A percentile compares a stretch with the other conserved stretches of the same genome.
These are phyloP conservation scores for Sarocladiaceae sp. DNA, from an alignment of 2,329 filamentous ascomycete genomes.

Conservation along the genomic window DNA sequence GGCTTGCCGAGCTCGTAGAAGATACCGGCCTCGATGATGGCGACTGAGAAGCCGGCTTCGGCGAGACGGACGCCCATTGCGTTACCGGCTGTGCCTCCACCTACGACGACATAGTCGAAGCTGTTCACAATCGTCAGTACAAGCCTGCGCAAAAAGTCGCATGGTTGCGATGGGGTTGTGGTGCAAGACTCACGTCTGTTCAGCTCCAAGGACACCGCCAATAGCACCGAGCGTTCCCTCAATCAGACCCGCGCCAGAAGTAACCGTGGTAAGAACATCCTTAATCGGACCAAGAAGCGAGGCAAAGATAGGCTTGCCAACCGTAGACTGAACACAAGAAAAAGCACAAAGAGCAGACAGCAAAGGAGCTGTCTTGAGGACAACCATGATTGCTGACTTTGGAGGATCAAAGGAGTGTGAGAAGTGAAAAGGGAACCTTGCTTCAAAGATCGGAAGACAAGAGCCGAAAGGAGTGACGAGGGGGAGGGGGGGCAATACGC, in stretches of 20 bases:
- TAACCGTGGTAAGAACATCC: constrained; percentile 64
- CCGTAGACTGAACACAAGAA: background rate
- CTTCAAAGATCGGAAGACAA: no score
- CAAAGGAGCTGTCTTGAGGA: background rate
- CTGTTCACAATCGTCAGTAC: background rate
- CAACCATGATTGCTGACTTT: background rate
- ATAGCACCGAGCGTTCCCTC: background rate
- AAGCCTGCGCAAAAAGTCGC: no score
- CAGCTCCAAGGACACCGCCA: background rate
- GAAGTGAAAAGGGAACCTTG: background rate
- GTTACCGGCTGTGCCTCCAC: constrained; percentile 34
- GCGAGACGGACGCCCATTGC: constrained; percentile 30
- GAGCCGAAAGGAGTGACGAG: no score
- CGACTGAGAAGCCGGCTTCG: constrained; percentile 25
- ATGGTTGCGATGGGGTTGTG: no score
- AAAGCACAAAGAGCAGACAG: background rate
- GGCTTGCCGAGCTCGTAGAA: constrained; percentile 28
- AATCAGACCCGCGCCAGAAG: constrained; percentile 3
- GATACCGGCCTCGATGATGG: constrained; percentile 33
- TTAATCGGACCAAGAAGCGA: constrained; percentile 79
- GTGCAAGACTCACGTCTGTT: constrained; percentile 1
- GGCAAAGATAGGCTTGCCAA: constrained; percentile 41
- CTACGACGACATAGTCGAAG: constrained; percentile 27
- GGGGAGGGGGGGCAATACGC: no score
- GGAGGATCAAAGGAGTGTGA: background rate